Evolutionary conservation across 1,139 yeast genomes (phyloP), one percentile per base, ranked within the genome.

Genomic region (Keqinozyma sinolaborantium): DNA sequence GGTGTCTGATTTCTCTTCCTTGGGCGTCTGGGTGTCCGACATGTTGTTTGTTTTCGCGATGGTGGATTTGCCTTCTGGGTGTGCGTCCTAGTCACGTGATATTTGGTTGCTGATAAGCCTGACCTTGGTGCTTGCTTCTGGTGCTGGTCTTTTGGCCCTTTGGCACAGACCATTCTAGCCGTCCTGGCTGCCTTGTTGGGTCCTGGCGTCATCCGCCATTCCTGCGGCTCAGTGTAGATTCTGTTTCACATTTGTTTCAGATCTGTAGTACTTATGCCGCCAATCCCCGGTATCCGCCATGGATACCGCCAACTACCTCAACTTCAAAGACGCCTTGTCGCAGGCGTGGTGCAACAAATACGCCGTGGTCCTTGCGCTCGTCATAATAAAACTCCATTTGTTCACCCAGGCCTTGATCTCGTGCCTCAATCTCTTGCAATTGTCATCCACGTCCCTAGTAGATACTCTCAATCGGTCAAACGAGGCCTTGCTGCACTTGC

Each of bases 291-390:
- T 25, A 24, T 10, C 10, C 9, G 21, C 21, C 21, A 26, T 25
- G 16, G 32, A 28, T 3, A 11, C 36, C 14, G 41, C 47, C 24
- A 50, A 57, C 27, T 62, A 53, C 34, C 50, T 64, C 29, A 50
- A 50, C 29, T 42, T 58, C 13, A 32, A 54, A 13, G 87, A 80
- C 40, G 48, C 69, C 28, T 43, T 79, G 6, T 63, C 81, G 2
- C 88, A 82, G 45, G 51, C 72, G 4, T 78, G 83, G 72, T 47
- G 80, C 15, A 80, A 80, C 49, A 69, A 69, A 41, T 74, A 70
- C 47, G 66, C 84, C 1, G 42, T 81, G 2, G 45, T 70, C 2
- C 33, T 74, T 4, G 37, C 66, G 0, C 47, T 81, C 3, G 55
- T 79, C 4, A 50, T 73, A 2, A 29, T 79, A 5, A 81, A 81